Conservation (phyloP, 2,329 filamentous ascomycete species). For the Apiospora sp. region DNA sequence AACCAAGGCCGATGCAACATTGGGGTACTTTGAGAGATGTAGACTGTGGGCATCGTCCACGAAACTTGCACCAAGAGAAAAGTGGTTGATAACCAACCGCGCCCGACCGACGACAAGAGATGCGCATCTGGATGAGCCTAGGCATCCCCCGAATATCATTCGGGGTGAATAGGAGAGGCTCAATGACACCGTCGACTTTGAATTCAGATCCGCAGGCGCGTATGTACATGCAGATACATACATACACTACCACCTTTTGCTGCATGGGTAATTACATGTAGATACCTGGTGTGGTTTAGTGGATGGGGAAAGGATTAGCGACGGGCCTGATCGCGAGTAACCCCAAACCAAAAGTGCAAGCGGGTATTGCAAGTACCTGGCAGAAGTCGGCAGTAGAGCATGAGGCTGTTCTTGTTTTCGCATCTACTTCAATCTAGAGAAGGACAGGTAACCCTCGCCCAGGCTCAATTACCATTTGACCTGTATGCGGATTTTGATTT, state of each 20-base stretch:
- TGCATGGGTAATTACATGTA: no score
- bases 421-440: conserved; percentile 4
- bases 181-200: neutral
- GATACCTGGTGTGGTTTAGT: neutral
- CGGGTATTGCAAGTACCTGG: conserved; percentile 8
- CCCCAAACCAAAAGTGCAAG: conserved; percentile 1
- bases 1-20: neutral
- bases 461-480: neutral
- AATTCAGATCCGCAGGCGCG: neutral
- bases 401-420: conserved; percentile 21
- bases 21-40: neutral
- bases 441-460: conserved; percentile 7
- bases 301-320: conserved; percentile 15
- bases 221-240: neutral
- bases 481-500: neutral
- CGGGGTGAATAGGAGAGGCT: neutral
- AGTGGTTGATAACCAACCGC: neutral
- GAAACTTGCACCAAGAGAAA: neutral
- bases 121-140: neutral
- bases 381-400: neutral
- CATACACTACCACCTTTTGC: no score
- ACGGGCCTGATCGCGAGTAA: conserved; percentile 20
- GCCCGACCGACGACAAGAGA: neutral
- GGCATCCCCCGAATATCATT: neutral
- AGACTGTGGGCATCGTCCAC: neutral